phyloP scores from a whole-genome alignment of 1,284 basidiomycete species.

The Quambalaria eucalypti region DNA sequence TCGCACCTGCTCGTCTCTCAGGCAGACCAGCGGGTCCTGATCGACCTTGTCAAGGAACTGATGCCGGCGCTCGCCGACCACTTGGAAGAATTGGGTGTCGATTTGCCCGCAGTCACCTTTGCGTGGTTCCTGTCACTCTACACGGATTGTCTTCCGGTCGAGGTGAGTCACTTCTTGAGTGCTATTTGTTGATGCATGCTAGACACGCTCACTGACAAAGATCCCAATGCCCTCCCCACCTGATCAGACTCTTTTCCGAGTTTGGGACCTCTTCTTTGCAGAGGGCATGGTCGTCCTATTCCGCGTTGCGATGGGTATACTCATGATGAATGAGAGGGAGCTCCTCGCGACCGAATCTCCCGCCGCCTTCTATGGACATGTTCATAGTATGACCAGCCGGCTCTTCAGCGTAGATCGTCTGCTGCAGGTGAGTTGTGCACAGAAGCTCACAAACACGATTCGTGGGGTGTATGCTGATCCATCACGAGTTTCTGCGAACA shows the following conservation, averaged over 20 bases:
- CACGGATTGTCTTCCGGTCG: constrained; percentile 89
- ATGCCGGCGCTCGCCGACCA: constrained; percentile 69
- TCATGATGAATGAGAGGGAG: constrained; percentile 72
- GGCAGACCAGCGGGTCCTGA: constrained; percentile 81
- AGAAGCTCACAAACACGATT: neutral
- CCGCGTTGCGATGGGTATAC: constrained; percentile 74
- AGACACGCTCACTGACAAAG: neutral
- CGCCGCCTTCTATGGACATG: constrained; percentile 71
- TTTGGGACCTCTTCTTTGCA: constrained; percentile 80
- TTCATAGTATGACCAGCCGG: constrained; percentile 75
- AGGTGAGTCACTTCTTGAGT: constrained; percentile 56
- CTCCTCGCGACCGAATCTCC: constrained; percentile 72
- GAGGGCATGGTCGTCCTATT: constrained; percentile 81
- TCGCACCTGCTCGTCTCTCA: constrained; percentile 61
- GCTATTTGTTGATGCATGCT: constrained; percentile 53
- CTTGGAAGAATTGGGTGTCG: constrained; percentile 69
- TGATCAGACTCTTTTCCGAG: constrained; percentile 36
- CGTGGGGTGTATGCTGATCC: neutral
- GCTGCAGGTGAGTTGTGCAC: constrained; percentile 52
- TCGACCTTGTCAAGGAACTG: constrained; percentile 71
- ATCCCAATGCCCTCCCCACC: neutral
- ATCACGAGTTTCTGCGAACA: neutral
- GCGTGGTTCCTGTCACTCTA: constrained; percentile 96
- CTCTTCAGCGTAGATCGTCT: constrained; percentile 87
- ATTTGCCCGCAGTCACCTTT: constrained; percentile 88